These are phyloP conservation scores for Luvunga scandens DNA, from an alignment of 345 rosid species.

Conservation along the genomic window DNA sequence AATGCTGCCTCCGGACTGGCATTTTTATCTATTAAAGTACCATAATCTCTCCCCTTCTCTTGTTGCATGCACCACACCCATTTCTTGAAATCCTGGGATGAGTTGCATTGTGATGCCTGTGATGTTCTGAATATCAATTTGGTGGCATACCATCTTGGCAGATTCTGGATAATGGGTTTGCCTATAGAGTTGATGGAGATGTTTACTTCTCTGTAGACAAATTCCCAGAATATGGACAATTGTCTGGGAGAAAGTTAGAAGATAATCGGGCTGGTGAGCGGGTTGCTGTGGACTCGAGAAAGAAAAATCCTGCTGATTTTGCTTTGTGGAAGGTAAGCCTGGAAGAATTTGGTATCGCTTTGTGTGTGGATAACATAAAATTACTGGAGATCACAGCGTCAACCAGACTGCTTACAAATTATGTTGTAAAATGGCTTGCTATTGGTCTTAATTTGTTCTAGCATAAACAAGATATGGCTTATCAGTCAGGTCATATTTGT, in stretches of 20 bases:
- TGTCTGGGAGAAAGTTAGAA: constrained; percentile 83
- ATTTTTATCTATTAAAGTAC: not conserved
- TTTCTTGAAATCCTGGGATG: not conserved
- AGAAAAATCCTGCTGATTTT: constrained; percentile 93
- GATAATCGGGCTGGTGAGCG: constrained; percentile 98
- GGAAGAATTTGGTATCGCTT: not conserved
- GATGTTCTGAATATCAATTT: constrained; percentile 5
- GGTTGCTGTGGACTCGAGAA: constrained; percentile 83
- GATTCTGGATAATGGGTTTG: constrained; percentile 87
- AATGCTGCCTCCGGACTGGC: not conserved
- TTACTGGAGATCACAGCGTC: not conserved
- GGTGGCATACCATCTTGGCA: constrained; percentile 29
- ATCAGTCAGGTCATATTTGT: not conserved
- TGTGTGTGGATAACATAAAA: not conserved
- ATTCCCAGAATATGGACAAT: constrained; percentile 67
- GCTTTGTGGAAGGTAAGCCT: constrained; percentile 85
- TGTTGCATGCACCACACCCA: not conserved
- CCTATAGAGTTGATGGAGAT: constrained; percentile 76
- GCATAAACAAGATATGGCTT: not conserved
- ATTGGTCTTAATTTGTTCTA: not conserved
- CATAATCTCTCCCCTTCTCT: not conserved
- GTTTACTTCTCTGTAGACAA: constrained; percentile 79
- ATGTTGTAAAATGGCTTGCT: not conserved
- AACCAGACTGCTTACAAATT: not conserved
- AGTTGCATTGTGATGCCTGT: not conserved